Conservation (phyloP, 495 filamentous ascomycete genomes). For the Talaromyces wortmannii region DNA sequence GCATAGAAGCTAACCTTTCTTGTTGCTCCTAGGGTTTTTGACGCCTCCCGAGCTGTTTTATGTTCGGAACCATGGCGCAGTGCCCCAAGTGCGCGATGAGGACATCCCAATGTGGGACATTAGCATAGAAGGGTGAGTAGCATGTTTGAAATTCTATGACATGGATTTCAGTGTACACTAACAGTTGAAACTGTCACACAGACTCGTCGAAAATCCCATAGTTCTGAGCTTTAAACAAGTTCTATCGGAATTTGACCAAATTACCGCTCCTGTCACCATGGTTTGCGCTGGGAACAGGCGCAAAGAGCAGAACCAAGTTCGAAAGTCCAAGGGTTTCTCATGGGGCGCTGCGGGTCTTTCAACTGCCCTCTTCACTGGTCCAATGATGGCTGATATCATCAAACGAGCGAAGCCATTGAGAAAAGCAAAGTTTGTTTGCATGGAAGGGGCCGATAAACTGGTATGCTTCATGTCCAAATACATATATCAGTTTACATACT, state of each 20-base stretch:
- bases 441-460: constrained; percentile 86
- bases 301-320: constrained; percentile 89
- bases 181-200: constrained; percentile 14
- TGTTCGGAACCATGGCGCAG: constrained; percentile 90
- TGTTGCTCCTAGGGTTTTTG: constrained; percentile 55
- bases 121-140: constrained; percentile 68
- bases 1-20: background rate
- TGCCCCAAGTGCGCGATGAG: constrained; percentile 68
- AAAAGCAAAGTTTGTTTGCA: constrained; percentile 78
- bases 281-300: constrained; percentile 92
- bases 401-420: constrained; percentile 59
- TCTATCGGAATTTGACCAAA: constrained; percentile 68
- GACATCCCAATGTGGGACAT: constrained; percentile 79
- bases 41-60: constrained; percentile 92
- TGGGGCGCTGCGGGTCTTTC: constrained; percentile 91
- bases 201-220: constrained; percentile 73
- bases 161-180: background rate
- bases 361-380: constrained; percentile 85
- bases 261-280: constrained; percentile 81
- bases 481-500: background rate
- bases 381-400: constrained; percentile 68
- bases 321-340: constrained; percentile 93
- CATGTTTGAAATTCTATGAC: background rate
- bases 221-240: constrained; percentile 68
- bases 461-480: constrained; percentile 22